Conservation (phyloP, 768 basidiomycete species). For the Collybiopsis luxurians region DNA sequence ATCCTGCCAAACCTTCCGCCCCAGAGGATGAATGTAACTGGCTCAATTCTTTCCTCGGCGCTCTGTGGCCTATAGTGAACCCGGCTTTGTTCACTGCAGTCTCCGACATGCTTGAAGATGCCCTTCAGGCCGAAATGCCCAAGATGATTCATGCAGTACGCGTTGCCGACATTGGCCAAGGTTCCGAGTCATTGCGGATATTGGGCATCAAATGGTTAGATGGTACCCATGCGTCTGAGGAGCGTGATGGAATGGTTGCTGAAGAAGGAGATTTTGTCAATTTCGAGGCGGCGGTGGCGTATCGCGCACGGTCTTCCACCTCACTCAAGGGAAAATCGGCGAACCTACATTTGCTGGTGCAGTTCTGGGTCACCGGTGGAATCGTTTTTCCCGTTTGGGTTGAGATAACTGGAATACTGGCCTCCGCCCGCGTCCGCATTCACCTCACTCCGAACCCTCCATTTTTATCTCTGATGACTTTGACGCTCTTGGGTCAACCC, state of each 20-base stretch:
- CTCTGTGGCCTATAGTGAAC: conserved; percentile 75
- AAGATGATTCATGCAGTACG: conserved; percentile 57
- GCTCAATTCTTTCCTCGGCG: conserved; percentile 61
- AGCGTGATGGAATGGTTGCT: not conserved
- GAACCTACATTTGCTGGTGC: conserved; percentile 64
- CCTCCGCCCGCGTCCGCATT: conserved; percentile 61
- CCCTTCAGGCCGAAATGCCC: conserved; percentile 52
- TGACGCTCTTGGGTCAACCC: conserved; percentile 73
- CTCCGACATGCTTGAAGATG: conserved; percentile 63
- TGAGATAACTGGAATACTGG: conserved; percentile 64
- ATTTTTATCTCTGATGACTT: conserved; percentile 43
- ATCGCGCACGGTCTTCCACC: conserved; percentile 46
- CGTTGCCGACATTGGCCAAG: conserved; percentile 69
- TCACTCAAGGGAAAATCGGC: conserved; percentile 41
- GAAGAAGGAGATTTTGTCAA: conserved; percentile 49
- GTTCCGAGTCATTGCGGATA: conserved; percentile 66
- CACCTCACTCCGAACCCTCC: conserved; percentile 75
- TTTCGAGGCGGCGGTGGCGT: conserved; percentile 69
- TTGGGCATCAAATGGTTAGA: conserved; percentile 58
- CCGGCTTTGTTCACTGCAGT: conserved; percentile 58
- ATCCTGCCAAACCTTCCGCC: conserved; percentile 2
- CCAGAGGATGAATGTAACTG: conserved; percentile 38
- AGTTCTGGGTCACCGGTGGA: conserved; percentile 59
- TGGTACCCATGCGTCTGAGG: conserved; percentile 15
- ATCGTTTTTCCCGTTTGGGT: conserved; percentile 37